A percentile compares a stretch with the other conserved stretches of the same genome.
Evolutionary conservation across 768 basidiomycete species (phyloP).

Genomic region (Lactifluus subvellereus): DNA sequence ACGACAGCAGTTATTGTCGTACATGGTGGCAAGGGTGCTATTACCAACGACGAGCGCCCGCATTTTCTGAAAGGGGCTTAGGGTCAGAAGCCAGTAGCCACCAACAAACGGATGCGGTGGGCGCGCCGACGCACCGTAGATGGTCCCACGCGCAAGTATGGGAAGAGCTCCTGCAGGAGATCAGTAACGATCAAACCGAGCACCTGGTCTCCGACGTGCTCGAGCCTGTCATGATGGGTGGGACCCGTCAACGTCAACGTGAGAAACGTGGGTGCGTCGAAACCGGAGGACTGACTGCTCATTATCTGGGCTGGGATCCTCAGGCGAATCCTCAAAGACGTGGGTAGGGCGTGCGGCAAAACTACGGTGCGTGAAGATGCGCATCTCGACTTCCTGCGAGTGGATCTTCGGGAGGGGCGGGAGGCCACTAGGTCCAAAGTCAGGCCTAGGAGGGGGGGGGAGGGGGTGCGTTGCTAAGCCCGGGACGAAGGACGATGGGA

Average conservation of each 20-base stretch:
- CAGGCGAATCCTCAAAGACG: conserved; percentile 66
- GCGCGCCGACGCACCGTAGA: conserved; percentile 46
- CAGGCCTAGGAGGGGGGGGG: conserved; percentile 28
- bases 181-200: conserved; percentile 61
- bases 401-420: conserved; percentile 58
- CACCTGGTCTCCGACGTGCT: conserved; percentile 74
- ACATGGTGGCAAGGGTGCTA: conserved; percentile 66
- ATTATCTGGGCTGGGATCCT: conserved; percentile 75
- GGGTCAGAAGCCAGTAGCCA: not conserved
- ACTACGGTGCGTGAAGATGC: conserved; percentile 75
- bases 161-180: conserved; percentile 58
- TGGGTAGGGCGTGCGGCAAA: conserved; percentile 63
- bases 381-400: conserved; percentile 39
- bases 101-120: not conserved
- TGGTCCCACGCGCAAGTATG: conserved; percentile 68
- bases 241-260: not conserved
- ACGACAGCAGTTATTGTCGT: not conserved
- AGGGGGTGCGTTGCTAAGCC: not conserved
- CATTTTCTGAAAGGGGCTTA: conserved; percentile 56
- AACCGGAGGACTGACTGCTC: conserved; percentile 50
- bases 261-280: not conserved
- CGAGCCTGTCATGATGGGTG: conserved; percentile 42
- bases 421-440: conserved; percentile 33
- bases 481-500: not conserved
- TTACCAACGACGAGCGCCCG: conserved; percentile 72